Percentiles rank a stretch among this genome's conserved stretches.
Evolutionary conservation across 352 stramenopile species (phyloP).

Genomic region (Globisporangium splendens): DNA sequence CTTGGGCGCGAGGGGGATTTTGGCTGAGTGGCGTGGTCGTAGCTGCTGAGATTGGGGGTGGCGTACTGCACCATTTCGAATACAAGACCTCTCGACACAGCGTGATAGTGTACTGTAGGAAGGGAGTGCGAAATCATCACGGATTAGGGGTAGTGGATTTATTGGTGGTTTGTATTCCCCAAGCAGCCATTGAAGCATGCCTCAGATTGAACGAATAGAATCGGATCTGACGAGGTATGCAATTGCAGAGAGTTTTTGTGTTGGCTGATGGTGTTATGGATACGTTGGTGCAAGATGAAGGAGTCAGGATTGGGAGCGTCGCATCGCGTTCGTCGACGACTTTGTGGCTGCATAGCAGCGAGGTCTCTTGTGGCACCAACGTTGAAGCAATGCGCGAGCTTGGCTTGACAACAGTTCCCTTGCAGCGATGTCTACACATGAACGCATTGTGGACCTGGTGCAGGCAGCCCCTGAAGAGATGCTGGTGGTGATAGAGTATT

Average conservation of each 20-base stretch:
- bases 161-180: background rate
- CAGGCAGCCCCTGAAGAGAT: background rate
- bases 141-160: background rate
- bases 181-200: background rate
- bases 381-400: too few species aligned
- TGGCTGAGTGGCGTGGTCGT: background rate
- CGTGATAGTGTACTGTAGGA: background rate
- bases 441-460: too few species aligned
- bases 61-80: background rate
- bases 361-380: too few species aligned
- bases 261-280: too few species aligned
- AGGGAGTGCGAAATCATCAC: background rate
- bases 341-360: too few species aligned
- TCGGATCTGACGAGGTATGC: too few species aligned
- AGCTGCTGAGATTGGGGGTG: background rate
- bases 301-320: background rate
- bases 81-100: background rate
- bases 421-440: too few species aligned
- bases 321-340: too few species aligned
- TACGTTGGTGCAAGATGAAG: too few species aligned
- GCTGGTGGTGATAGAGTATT: background rate
- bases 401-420: too few species aligned
- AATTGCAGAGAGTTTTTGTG: too few species aligned
- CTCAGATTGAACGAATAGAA: too few species aligned
- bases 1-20: constrained; percentile 9